These are phyloP conservation scores for Litsea cubeba DNA, from an alignment of 164 flowering plant species.

Conservation along the genomic window DNA sequence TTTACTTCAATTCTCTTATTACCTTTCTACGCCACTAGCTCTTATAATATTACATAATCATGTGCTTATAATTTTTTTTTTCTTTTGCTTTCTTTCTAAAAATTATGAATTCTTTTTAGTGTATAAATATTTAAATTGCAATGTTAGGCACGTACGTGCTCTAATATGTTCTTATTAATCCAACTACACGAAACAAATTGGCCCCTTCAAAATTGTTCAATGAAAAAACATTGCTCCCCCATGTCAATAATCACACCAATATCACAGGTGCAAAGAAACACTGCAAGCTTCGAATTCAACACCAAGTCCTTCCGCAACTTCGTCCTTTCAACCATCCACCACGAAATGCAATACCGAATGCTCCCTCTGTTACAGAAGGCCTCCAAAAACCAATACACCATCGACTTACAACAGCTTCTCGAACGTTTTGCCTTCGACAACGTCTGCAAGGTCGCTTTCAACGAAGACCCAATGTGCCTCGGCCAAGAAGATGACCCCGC, in stretches of 20 bases:
- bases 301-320: constrained; percentile 50
- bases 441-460: constrained; percentile 53
- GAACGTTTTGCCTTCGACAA: constrained; percentile 63
- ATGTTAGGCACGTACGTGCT: too few species aligned
- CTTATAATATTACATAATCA: too few species aligned
- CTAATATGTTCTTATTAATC: too few species aligned
- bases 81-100: too few species aligned
- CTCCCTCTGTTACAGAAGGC: constrained; percentile 39
- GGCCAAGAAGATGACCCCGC: constrained; percentile 15
- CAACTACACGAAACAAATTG: too few species aligned
- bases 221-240: too few species aligned
- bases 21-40: too few species aligned
- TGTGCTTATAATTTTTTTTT: too few species aligned
- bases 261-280: constrained; percentile 37
- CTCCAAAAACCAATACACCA: neutral
- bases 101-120: too few species aligned
- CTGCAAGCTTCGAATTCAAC: constrained; percentile 60
- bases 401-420: constrained; percentile 54
- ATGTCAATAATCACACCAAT: neutral
- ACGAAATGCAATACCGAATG: constrained; percentile 31
- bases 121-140: too few species aligned
- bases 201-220: too few species aligned
- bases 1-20: too few species aligned
- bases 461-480: constrained; percentile 41
- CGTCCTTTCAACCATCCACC: constrained; percentile 28